phyloP scores from a whole-genome alignment of 2,329 filamentous ascomycete genomes.

The Fusarium floridanum region DNA sequence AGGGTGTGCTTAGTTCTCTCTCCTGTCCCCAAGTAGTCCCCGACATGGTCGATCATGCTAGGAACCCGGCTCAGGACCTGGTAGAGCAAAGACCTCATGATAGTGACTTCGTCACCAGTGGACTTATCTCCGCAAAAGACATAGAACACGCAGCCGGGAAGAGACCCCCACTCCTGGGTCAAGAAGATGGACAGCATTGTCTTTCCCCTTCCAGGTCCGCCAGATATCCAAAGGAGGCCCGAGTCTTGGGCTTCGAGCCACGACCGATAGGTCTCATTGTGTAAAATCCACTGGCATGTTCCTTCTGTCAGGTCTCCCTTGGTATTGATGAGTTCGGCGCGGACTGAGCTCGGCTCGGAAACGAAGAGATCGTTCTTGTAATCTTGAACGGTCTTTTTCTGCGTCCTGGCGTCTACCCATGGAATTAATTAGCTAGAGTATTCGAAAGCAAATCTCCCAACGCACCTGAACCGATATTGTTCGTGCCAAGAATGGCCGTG shows the following conservation, averaged over 20 bases:
- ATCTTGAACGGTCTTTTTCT: no score
- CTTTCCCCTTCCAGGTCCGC: background rate
- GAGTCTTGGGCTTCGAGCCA: background rate
- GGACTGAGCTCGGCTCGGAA: background rate
- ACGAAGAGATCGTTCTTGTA: background rate
- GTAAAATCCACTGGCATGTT: background rate
- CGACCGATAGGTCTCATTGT: background rate
- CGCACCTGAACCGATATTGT: background rate
- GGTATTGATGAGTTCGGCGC: background rate
- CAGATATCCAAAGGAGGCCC: background rate
- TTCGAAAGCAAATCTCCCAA: no score
- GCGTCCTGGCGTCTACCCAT: no score
- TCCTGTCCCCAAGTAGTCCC: background rate
- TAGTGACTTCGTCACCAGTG: background rate
- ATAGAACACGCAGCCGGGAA: background rate
- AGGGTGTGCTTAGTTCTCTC: background rate
- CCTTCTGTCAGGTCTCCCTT: background rate
- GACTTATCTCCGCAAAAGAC: background rate
- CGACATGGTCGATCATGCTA: background rate
- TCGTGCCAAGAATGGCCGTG: background rate
- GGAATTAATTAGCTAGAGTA: no score
- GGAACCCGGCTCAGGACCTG: background rate
- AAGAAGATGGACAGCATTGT: background rate
- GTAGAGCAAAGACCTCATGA: background rate
- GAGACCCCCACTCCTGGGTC: background rate